Evolutionary conservation across 345 rosid species (phyloP).

Genomic region (Jatropha curcas): DNA sequence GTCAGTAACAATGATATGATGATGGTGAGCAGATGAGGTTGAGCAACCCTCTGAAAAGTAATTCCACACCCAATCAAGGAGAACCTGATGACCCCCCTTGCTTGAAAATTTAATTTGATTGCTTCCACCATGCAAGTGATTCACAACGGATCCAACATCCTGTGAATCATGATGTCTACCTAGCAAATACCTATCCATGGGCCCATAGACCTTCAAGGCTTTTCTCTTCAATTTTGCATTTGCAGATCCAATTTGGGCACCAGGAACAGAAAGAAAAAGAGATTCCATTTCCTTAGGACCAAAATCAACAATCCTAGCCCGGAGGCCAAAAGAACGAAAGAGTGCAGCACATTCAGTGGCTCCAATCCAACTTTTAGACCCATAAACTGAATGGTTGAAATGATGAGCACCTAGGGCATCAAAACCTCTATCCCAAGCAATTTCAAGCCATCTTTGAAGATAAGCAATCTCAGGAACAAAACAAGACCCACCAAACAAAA

Average conservation of each 20-base stretch:
- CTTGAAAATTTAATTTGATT: slow-evolving; percentile 20
- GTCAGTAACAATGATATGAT: slow-evolving; percentile 41
- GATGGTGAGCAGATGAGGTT: slow-evolving; percentile 22
- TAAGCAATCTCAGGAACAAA: slow-evolving; percentile 73
- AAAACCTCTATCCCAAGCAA: slow-evolving; percentile 78
- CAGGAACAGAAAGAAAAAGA: slow-evolving; percentile 66
- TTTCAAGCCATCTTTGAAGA: slow-evolving; percentile 81
- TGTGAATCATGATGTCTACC: slow-evolving; percentile 12
- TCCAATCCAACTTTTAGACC: slow-evolving; percentile 61
- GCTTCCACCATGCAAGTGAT: slow-evolving; percentile 6
- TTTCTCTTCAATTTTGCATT: no score
- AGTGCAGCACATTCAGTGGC: slow-evolving; percentile 79
- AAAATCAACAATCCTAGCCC: slow-evolving; percentile 75
- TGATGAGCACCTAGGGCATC: slow-evolving; percentile 63
- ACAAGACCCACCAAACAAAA: slow-evolving; percentile 60
- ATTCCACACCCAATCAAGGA: slow-evolving; percentile 81
- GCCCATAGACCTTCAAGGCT: slow-evolving; percentile 50
- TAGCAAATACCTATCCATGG: slow-evolving; percentile 66
- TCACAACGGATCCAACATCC: slow-evolving; percentile 8
- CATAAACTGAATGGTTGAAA: slow-evolving; percentile 49
- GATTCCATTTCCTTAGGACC: slow-evolving; percentile 55
- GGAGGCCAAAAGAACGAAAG: slow-evolving; percentile 71
- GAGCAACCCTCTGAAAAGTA: slow-evolving; percentile 57
- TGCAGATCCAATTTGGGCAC: slow-evolving; percentile 42
- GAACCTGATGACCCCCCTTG: slow-evolving; percentile 41